Evolutionary conservation across 1,284 basidiomycete genomes (phyloP), one percentile per base, ranked within the genome.

Genomic region (Wolfiporia cocos): DNA sequence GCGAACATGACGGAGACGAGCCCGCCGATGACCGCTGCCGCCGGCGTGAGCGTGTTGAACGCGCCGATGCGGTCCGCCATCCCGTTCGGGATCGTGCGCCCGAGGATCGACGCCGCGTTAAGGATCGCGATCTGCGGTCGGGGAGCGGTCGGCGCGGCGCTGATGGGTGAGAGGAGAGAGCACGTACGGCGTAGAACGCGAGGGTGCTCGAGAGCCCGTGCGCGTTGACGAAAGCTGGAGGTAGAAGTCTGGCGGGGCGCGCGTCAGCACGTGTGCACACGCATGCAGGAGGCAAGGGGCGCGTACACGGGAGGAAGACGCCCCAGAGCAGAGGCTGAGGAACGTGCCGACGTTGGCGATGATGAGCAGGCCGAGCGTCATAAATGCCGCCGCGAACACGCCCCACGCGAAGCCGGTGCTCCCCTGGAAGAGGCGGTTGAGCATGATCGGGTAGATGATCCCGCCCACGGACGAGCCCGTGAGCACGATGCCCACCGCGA

Each of bases 351-450:
- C 11, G 7, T 23, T 34, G 6, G 41, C 28, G 5, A 50, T 26
- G 20, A 53, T 41, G 39, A 50, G 38, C 28, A 48, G 24, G 11
- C 41, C 49, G 6, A 46, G 34, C 5, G 37, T 33, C 5, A 50
- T n/a, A 21, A 50, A 46, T 11, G 41, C 49, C 7, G 34, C 31
- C 0, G 44, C 43, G 7, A 47, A 41, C 21, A 48, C 47, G 32
- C 70, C 69, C 43, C 44, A 47, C 3, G 38, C 43, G 24, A 54
- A 54, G 22, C 49, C 51, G 17, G 34, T 31, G 3, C 40, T 34
- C 33, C 57, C 37, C 19, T 58, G 40, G 42, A 60, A 43, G 28
- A 61, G 51, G 10, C 52, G 48, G 47, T 61, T 61, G 14, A 59
- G 49, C 52, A 61, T 55, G 34, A 61, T 59, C 1, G 59, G 56